Base-by-base conservation (phyloP, 2,329 filamentous ascomycete species). In the Aspergillus udagawae region DNA sequence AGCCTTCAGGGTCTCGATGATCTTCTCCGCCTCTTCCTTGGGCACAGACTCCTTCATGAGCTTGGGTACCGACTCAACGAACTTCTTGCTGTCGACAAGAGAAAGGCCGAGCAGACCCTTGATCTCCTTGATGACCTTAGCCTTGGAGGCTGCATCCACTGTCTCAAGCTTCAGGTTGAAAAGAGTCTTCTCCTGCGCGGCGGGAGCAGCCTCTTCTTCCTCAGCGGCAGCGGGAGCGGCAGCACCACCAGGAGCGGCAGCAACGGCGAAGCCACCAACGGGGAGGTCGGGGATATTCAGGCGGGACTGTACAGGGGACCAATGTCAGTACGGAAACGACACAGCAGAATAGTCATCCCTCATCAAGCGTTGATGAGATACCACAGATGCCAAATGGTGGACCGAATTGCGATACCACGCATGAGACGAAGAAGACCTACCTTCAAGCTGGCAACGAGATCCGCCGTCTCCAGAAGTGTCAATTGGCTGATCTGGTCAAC, bases 61-160 rank as follows among this genome's bases (percentile, higher is more conserved):
- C 88, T 99, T 99, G 63, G 94, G 94, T 67, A 90, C 92, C 73
- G 90, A 91, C 84, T 99, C 94, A 65, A 99, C 94, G 72, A 99
- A 99, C 83, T 99, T 99, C 89, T 99, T 99, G 80, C 91, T 96
- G 79, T 99, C 94, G 67, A 99, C 95, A 81, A 99, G 84, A 75
- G 90, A 95, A 73, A 99, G 80, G 47, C 94, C 94, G 60, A 99
- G 82, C 86, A 99, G 83, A 71, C 86, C 87, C 87, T 99, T 99
- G 81, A 99, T 85, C 82, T 99, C 94, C 86, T 99, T 99, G 84
- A 99, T 99, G 70, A 99, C 83, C 89, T 99, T 99, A 70, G 95
- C 92, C 83, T 99, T 99, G 64, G 93, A 81, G 52, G 79, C 83
- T 28, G 92, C 83, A 53, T 99, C 95, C 75, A 97, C 95, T 38